Evolutionary conservation across 2,329 filamentous ascomycete genomes (phyloP), one percentile per base, ranked within the genome.

Genomic region (Trichophyton simii): DNA sequence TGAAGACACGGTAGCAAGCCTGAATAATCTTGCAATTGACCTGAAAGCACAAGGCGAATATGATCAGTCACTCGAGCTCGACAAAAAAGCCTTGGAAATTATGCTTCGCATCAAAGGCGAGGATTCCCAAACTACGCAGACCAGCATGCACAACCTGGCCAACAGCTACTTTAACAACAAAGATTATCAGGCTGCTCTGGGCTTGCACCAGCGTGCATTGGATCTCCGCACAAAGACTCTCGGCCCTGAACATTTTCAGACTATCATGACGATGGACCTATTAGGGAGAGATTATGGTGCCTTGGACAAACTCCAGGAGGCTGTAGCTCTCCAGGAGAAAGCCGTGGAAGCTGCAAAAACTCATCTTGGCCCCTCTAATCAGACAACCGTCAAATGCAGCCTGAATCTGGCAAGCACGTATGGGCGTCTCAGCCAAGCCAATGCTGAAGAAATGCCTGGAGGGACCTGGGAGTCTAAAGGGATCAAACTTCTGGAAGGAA

Each of bases 221-320:
- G 62, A 64, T 57, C 61, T 61, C 5, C 62, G 60, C 1, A 63
- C 66, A 36, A 64, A 46, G 44, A 38, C 64, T 20, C 63, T 68
- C 13, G 68, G 68, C 2, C 34, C 60, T 8, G 65, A 71, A 31
- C 66, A 71, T 63, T 66, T 63, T 18, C 36, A 65, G 15, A 71
- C 69, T 2, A 54, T 54, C 15, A 59, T 13, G 13, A 68, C 61
- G 31, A 66, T 68, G 64, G 62, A 60, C 15, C 50, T 54, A 2
- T 15, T 54, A n/a, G 50, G 50, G 3, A 28, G 50, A 15, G 50
- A 54, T 34, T 54, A 54, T 54, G 28, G 22, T 31, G 50, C 50
- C 7, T 34, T 54, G 28, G 15, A 54, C 15, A 54, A 22, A 9
- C 15, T 54, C 28, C 50, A 54, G n/a, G 50, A 54, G 4, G 50